A percentile compares a stretch with the other conserved stretches of the same genome.
Evolutionary conservation across 2,329 filamentous ascomycete genomes (phyloP).

Genomic region (Fusarium newnesense): DNA sequence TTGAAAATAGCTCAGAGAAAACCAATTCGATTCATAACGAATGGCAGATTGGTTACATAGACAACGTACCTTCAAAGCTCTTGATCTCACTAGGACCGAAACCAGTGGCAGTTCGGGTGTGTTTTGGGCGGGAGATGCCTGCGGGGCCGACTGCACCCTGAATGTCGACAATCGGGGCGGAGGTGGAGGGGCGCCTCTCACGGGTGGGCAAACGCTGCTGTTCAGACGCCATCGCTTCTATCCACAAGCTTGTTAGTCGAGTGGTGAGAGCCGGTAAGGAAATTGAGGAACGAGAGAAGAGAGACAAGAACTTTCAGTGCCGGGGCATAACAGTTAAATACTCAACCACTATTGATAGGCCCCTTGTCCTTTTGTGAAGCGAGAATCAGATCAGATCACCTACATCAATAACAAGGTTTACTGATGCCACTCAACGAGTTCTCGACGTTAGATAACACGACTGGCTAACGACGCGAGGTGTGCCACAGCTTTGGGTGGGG

Average conservation of each 20-base stretch:
- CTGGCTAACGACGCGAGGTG: conserved; percentile 38
- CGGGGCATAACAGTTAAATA: conserved; percentile 35
- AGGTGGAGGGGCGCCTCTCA: conserved; percentile 83
- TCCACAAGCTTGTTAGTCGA: conserved; percentile 31
- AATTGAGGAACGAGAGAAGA: conserved; percentile 10
- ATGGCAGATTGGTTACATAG: neutral
- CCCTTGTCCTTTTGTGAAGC: conserved; percentile 31
- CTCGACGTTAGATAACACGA: conserved; percentile 45
- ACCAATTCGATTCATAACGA: neutral
- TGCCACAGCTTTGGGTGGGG: conserved; percentile 40
- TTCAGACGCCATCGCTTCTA: conserved; percentile 48
- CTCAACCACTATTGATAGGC: conserved; percentile 16
- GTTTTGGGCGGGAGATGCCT: conserved; percentile 88
- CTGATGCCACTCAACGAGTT: conserved; percentile 35
- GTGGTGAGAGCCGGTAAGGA: neutral
- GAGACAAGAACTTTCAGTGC: conserved; percentile 8
- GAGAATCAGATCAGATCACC: conserved; percentile 45
- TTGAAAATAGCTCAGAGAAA: neutral
- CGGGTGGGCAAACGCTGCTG: conserved; percentile 61
- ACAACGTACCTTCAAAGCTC: conserved; percentile 79
- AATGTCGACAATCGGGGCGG: conserved; percentile 87
- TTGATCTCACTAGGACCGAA: conserved; percentile 94
- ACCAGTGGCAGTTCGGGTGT: conserved; percentile 96
- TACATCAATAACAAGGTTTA: conserved; percentile 39
- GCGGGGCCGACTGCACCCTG: conserved; percentile 86